Percentiles rank a stretch among this genome's conserved stretches.
phyloP scores from a whole-genome alignment of 805 yeast species.

The Metschnikowia noctiluminum region DNA sequence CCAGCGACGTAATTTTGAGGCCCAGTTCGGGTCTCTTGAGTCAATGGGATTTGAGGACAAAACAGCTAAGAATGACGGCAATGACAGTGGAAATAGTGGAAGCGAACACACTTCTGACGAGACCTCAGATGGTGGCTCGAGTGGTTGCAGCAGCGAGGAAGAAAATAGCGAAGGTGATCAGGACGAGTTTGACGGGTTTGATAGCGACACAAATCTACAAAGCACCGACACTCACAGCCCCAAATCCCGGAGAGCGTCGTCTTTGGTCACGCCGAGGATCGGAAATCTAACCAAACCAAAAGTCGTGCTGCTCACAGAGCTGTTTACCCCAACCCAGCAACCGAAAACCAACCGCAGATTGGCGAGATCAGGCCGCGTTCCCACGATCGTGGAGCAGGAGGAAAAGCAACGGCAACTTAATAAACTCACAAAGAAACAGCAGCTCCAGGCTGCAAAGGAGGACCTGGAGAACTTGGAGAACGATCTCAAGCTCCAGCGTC shows the following conservation, averaged over 20 bases:
- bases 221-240: constrained; percentile 1
- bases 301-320: constrained; percentile 47
- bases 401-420: constrained; percentile 22
- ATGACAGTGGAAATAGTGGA: constrained; percentile 6
- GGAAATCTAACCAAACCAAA: constrained; percentile 28
- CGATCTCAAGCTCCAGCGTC: constrained; percentile 69
- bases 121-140: constrained; percentile 4
- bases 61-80: constrained; percentile 6
- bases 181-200: constrained; percentile 16
- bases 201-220: constrained; percentile 6
- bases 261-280: neutral
- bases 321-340: constrained; percentile 22
- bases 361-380: constrained; percentile 59
- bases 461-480: constrained; percentile 56
- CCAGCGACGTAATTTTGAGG: constrained; percentile 59
- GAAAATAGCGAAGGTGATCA: neutral
- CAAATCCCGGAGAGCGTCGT: constrained; percentile 2
- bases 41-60: constrained; percentile 49
- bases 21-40: constrained; percentile 60
- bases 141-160: constrained; percentile 3
- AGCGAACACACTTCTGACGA: constrained; percentile 9
- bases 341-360: constrained; percentile 50
- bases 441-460: constrained; percentile 35
- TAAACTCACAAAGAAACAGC: constrained; percentile 34
- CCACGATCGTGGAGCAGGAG: constrained; percentile 38